Evolutionary conservation across 805 yeast species (phyloP), one percentile per base, ranked within the genome.

Genomic region (Yarrowia divulgata): DNA sequence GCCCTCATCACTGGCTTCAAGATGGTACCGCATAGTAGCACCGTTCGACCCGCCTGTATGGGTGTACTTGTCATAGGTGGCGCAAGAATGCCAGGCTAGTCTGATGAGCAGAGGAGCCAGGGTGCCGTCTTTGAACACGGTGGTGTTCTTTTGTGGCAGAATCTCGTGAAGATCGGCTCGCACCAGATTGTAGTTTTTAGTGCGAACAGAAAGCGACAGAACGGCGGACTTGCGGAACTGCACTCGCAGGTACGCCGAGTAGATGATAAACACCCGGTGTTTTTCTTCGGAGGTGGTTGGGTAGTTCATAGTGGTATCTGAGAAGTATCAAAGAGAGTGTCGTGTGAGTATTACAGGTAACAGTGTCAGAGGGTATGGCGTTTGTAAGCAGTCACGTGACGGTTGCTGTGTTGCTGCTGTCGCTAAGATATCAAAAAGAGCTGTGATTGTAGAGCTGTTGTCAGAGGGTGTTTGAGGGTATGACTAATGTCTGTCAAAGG

Each of bases 51-150:
- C 88, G 9, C 83, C 83, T 1, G 88, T 77, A 55, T 84, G 81
- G 16, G 81, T 80, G 14, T 78, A 76, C 72, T 80, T 81, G 74
- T 90, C 91, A 77, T 83, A 92, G n/a, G 95, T 90, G 37, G 95
- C 97, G 70, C 91, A 85, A 40, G 89, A 85, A 76, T 91, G 97
- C 97, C 97, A 91, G 23, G 97, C 90, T 67, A 90, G 82, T 73
- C 97, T 85, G 37, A 91, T 86, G 49, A 91, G 80, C 18, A 89
- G 85, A 7, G 97, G 97, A 0, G 93, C 89, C 23, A 88, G 86
- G 3, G 89, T 85, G 5, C 90, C 90, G 74, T 87, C 89, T 73
- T 87, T 90, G 75, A 60, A 60, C 35, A 60, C 42, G 8, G 66
- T 34, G 19, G 66, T 60, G 34, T 60, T 88, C 91, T 60, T 60